Base-by-base conservation (phyloP, 129 eudicot genomes). In the Ambrosia artemisiifolia region DNA sequence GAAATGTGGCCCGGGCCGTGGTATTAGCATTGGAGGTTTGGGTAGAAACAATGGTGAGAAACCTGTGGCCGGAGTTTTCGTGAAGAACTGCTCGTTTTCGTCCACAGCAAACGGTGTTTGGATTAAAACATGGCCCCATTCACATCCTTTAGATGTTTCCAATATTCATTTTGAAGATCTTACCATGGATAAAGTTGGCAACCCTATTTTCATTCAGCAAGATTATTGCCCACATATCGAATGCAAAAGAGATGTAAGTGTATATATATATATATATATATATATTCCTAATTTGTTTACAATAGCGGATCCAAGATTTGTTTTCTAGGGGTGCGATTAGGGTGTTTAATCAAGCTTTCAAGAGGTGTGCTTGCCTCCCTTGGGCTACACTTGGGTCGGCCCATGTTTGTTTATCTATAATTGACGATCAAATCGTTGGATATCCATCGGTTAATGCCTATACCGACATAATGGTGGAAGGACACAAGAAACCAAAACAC, bases 1-100 rank as follows among this genome's bases (percentile, higher is more conserved):
- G 61, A 72, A 69, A 17, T 90, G 96, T 34, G 94, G 94, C 1
- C 96, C 91, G 10, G 96, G 96, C 30, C 93, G 85, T 43, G 93
- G 96, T 17, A 85, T 90, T 19, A 83, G 91, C 40, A 71, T 90
- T 0, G 96, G 96, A 48, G 88, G 96, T 14, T 85, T 90, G 30
- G 96, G 96, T 2, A 81, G 70, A 61, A 65, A 67, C 70, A 19
- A 56, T 0, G 70, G 67, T 0, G 96, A 90, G 70, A 74, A 85
- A 17, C 80, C 81, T 0, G 91, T 87, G 66, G 6, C 1, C 0
- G 90, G 96, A 0, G 69, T 90, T 11, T 63, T 2, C 6, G 91
- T 90, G 14, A 73, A 48, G 62, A 87, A 87, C 14, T 84, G 93
- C 60, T 69, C 80, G 51, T 65, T 90, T 53, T 51, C 42, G 1